Conservation (phyloP, 2,329 filamentous ascomycete species). For the Neopestalotiopsis clavispora region DNA sequence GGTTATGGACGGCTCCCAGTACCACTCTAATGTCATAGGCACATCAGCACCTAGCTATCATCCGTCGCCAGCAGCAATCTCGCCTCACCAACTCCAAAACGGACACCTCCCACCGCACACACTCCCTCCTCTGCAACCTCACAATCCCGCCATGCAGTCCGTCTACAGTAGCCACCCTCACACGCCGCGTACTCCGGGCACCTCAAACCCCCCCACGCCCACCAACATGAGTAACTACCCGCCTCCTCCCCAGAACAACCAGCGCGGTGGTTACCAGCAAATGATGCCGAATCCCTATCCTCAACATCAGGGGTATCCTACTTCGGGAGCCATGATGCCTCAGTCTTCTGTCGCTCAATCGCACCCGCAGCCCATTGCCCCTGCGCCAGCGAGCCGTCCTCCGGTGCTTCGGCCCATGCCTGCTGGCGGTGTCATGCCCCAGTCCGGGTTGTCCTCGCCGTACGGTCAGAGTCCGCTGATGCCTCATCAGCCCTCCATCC, state of each 20-base stretch:
- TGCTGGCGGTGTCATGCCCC: constrained; percentile 66
- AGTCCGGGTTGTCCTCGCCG: constrained; percentile 61
- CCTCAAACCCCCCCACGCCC: constrained; percentile 65
- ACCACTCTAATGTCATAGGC: constrained; percentile 62
- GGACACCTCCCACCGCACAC: constrained; percentile 53
- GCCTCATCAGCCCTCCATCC: constrained; percentile 57
- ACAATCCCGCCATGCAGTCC: constrained; percentile 53
- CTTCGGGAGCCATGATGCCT: constrained; percentile 66
- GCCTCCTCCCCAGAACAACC: constrained; percentile 49
- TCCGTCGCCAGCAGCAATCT: constrained; percentile 56
- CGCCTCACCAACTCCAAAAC: constrained; percentile 56
- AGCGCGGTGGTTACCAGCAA: constrained; percentile 54
- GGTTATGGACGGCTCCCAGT: constrained; percentile 60
- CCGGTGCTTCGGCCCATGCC: constrained; percentile 74
- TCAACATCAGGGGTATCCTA: constrained; percentile 56
- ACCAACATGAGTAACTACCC: constrained; percentile 58
- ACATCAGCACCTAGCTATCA: constrained; percentile 52
- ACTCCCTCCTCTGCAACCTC: constrained; percentile 58
- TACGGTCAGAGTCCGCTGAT: constrained; percentile 64
- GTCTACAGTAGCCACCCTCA: constrained; percentile 65
- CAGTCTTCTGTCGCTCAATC: constrained; percentile 69
- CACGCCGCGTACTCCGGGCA: constrained; percentile 66
- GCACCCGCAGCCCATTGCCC: constrained; percentile 78
- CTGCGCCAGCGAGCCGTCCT: constrained; percentile 67
- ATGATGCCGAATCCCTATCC: constrained; percentile 61